phyloP scores from a whole-genome alignment of 805 yeast genomes.

The Pichia paraexigua region DNA sequence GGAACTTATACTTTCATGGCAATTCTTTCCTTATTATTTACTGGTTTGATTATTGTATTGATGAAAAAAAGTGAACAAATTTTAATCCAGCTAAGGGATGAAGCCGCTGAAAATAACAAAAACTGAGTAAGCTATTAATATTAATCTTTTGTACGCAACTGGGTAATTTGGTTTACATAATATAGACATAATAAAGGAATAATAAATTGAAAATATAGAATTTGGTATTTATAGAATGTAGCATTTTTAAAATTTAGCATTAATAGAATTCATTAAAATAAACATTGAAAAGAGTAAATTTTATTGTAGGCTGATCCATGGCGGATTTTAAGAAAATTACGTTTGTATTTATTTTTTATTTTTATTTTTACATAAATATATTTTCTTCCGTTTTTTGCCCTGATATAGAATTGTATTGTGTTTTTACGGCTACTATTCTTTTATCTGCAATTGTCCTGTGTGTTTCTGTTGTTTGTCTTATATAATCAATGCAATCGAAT shows the following conservation, averaged over 20 bases:
- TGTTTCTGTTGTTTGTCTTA: neutral
- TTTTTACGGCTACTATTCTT: neutral
- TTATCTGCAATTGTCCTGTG: neutral
- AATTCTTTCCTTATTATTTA: conserved; percentile 28
- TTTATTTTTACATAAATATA: neutral
- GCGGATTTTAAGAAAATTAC: neutral
- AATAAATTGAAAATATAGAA: neutral
- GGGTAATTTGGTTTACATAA: no score
- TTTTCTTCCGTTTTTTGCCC: neutral
- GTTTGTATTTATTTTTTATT: neutral
- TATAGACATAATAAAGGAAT: no score
- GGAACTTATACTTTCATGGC: conserved; percentile 74
- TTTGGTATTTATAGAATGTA: neutral
- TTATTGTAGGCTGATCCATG: neutral
- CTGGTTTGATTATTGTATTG: conserved; percentile 11
- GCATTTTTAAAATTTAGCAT: neutral
- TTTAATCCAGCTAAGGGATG: conserved; percentile 4
- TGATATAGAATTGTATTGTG: neutral
- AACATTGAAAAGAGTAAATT: no score
- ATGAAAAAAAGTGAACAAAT: conserved; percentile 15
- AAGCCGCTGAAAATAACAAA: neutral
- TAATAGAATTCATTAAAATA: neutral
- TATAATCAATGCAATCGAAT: conserved; percentile 1
- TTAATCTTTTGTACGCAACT: neutral
- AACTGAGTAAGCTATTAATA: no score